phyloP scores from a whole-genome alignment of 2,329 filamentous ascomycete species.

The Penicillium polonicum region DNA sequence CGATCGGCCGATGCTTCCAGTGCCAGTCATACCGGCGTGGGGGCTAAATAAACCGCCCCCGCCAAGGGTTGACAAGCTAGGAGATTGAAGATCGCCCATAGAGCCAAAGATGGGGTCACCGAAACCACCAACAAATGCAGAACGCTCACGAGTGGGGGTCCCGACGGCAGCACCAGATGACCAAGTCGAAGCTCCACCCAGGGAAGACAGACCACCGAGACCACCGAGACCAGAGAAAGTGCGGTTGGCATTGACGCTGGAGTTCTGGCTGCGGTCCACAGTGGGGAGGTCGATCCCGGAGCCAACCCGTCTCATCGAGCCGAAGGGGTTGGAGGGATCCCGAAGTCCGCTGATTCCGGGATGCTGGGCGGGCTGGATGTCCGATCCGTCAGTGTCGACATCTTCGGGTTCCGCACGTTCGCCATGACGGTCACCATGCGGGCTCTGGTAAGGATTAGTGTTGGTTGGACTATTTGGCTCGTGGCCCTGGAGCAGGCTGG shows the following conservation, averaged over 20 bases:
- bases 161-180: constrained; percentile 68
- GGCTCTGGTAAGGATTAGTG: constrained; percentile 95
- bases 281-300: constrained; percentile 57
- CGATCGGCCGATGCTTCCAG: constrained; percentile 68
- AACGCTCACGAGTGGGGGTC: constrained; percentile 63
- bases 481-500: constrained; percentile 51
- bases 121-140: constrained; percentile 52
- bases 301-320: constrained; percentile 54
- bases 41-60: constrained; percentile 63
- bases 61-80: constrained; percentile 40
- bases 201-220: constrained; percentile 53
- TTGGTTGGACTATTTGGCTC: constrained; percentile 87
- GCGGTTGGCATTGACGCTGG: constrained; percentile 74
- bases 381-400: constrained; percentile 56
- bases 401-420: constrained; percentile 57
- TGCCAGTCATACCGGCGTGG: constrained; percentile 51
- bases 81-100: constrained; percentile 68
- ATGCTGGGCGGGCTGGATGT: constrained; percentile 52
- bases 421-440: constrained; percentile 64
- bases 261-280: constrained; percentile 89
- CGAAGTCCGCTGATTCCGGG: constrained; percentile 55
- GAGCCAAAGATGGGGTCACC: constrained; percentile 68
- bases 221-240: constrained; percentile 63
- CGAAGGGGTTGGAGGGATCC: constrained; percentile 55
- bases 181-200: constrained; percentile 52